A percentile compares a stretch with the other conserved stretches of the same genome.
Evolutionary conservation across 2,329 filamentous ascomycete genomes (phyloP).

Genomic region (Neofusicoccum kwambonambiense): DNA sequence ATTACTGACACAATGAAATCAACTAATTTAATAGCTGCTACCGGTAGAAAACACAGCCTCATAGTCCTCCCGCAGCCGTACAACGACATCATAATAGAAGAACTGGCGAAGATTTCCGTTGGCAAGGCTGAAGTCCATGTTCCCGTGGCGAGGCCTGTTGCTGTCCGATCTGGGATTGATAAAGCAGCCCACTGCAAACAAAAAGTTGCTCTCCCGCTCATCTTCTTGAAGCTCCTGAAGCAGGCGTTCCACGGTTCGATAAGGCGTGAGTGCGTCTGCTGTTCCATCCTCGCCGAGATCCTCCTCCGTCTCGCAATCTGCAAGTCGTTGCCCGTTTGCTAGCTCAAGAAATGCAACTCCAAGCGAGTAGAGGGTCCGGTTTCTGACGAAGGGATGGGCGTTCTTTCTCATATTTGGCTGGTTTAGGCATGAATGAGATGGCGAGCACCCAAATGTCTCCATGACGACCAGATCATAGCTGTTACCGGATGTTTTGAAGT

Average conservation of each 20-base stretch:
- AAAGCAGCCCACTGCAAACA: constrained; percentile 18
- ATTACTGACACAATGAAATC: too few species aligned
- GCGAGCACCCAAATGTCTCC: not conserved
- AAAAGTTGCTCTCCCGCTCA: constrained; percentile 18
- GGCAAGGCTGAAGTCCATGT: constrained; percentile 15
- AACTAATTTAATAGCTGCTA: not conserved
- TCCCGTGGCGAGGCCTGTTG: not conserved
- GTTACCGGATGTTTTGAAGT: not conserved
- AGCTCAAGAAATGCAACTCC: constrained; percentile 22
- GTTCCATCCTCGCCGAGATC: constrained; percentile 5
- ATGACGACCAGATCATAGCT: not conserved
- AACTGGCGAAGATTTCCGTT: constrained; percentile 17
- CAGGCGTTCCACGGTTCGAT: constrained; percentile 7
- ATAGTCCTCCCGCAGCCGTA: constrained; percentile 19
- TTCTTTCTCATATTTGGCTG: not conserved
- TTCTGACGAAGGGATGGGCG: constrained; percentile 12
- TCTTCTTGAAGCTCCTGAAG: constrained; percentile 2
- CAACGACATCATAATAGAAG: constrained; percentile 17
- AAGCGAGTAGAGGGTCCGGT: constrained; percentile 21
- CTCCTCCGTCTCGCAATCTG: not conserved
- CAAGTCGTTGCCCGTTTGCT: constrained; percentile 13
- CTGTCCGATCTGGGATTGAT: not conserved
- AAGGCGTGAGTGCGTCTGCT: constrained; percentile 12
- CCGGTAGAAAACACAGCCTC: not conserved
- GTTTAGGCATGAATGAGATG: not conserved